phyloP scores from a whole-genome alignment of 805 yeast species.

The Cyberlindnera xylosilytica region DNA sequence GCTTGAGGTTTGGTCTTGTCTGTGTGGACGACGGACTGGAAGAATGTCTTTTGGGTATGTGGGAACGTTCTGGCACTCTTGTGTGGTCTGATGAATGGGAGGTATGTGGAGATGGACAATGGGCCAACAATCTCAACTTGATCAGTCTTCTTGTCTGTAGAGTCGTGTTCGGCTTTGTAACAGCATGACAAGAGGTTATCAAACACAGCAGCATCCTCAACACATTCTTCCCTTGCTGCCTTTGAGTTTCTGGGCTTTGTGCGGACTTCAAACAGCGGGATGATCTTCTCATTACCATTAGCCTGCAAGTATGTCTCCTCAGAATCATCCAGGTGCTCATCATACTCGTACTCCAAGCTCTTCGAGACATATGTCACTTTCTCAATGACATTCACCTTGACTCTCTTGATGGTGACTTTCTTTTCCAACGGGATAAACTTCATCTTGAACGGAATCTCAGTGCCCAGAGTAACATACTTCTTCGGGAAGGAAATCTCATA shows the following conservation, averaged over 20 bases:
- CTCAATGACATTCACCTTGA: conserved; percentile 65
- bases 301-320: conserved; percentile 12
- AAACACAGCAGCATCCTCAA: conserved; percentile 47
- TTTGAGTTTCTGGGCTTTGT: conserved; percentile 44
- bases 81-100: conserved; percentile 24
- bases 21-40: conserved; percentile 8
- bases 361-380: conserved; percentile 61
- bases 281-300: conserved; percentile 43
- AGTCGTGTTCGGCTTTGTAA: conserved; percentile 33
- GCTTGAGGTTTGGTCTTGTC: conserved; percentile 13
- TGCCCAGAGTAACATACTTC: conserved; percentile 63
- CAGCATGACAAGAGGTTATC: conserved; percentile 62
- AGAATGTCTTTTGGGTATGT: conserved; percentile 8
- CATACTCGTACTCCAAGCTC: conserved; percentile 49
- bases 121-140: conserved; percentile 24
- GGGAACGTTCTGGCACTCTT: conserved; percentile 4
- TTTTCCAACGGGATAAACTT: conserved; percentile 66
- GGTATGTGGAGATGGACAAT: conserved; percentile 13
- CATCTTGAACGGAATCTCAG: conserved; percentile 56
- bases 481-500: conserved; percentile 71
- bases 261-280: conserved; percentile 61
- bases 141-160: conserved; percentile 7
- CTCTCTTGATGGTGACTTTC: conserved; percentile 56
- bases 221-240: conserved; percentile 58
- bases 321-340: conserved; percentile 30